Base-by-base conservation (phyloP, 2,329 filamentous ascomycete species). In the Colletotrichum lupini region DNA sequence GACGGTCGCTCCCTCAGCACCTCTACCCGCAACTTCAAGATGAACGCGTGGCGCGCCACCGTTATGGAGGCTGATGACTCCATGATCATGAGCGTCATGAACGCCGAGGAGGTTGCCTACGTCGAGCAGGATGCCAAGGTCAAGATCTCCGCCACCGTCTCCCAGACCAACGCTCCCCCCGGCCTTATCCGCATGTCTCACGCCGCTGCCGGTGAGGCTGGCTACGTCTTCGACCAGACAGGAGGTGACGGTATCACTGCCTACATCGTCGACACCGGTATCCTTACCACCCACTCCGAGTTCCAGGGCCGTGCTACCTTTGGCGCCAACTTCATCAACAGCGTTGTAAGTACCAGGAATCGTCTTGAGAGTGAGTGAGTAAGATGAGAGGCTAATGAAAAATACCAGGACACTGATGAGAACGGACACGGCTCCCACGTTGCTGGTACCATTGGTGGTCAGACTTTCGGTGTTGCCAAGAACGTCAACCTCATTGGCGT, bases 251-350 rank as follows among this genome's bases (percentile, higher is more conserved):
- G 87, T n/a, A 88, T 90, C 76, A 91, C 88, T 26, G 87, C 86
- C 32, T 93, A 90, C 79, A 82, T 93, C 28, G 87, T 93, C 53
- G 92, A 93, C 81, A 92, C 91, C 6, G 92, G 92, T 76, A 89
- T 93, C 79, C 82, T 83, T 67, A 82, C 83, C 49, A 83, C 85
- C 6, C 92, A 93, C 81, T 77, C 79, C 56, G 87, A 91, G 78
- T 91, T 89, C 75, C 83, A 87, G 79, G 88, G 87, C 61, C 87
- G 90, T 70, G 90, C 89, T 22, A 83, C 79, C 11, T 85, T 87
- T 72, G 88, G 81, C 22, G 86, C 83, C 77, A 90, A 90, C 81
- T 87, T 88, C 70, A 81, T 89, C 62, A 83, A 87, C 81, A 76
- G 78, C 64, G 79, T 81, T 52, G 83, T 87, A 84, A 76, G 85